Evolutionary conservation across 371 early-diverging fungal species (phyloP).

Genomic region (Mucor plumbeus): DNA sequence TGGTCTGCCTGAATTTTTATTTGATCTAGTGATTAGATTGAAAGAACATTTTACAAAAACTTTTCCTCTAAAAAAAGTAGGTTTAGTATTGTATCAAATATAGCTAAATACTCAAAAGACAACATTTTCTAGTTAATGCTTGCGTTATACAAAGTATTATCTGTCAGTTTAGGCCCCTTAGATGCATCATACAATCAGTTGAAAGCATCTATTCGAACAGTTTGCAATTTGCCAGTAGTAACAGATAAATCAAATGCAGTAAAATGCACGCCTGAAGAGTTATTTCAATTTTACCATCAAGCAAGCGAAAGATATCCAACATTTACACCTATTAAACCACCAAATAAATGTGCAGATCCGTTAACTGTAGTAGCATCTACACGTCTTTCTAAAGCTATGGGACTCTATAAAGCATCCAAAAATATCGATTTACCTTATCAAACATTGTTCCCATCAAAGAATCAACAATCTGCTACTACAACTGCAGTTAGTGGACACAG

Average conservation of each 20-base stretch:
- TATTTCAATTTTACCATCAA: constrained; percentile 62
- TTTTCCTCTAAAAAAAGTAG: constrained; percentile 84
- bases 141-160: constrained; percentile 70
- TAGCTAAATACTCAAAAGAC: not conserved
- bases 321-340: constrained; percentile 41
- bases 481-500: not conserved
- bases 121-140: constrained; percentile 60
- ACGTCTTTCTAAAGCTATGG: constrained; percentile 40
- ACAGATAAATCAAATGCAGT: constrained; percentile 20
- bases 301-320: constrained; percentile 65
- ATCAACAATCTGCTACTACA: constrained; percentile 10
- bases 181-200: constrained; percentile 45
- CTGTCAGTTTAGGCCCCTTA: constrained; percentile 65
- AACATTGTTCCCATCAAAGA: constrained; percentile 50
- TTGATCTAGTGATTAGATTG: constrained; percentile 64
- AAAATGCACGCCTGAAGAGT: constrained; percentile 74
- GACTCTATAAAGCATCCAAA: constrained; percentile 33
- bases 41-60: constrained; percentile 74
- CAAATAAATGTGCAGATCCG: not conserved
- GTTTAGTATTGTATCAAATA: too few species aligned
- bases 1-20: constrained; percentile 60
- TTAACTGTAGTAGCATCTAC: constrained; percentile 13
- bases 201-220: constrained; percentile 53
- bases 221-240: constrained; percentile 46
- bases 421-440: constrained; percentile 46